Evolutionary conservation across 2,329 filamentous ascomycete species (phyloP), one percentile per base, ranked within the genome.

Genomic region (Phyllosticta citriasiana): DNA sequence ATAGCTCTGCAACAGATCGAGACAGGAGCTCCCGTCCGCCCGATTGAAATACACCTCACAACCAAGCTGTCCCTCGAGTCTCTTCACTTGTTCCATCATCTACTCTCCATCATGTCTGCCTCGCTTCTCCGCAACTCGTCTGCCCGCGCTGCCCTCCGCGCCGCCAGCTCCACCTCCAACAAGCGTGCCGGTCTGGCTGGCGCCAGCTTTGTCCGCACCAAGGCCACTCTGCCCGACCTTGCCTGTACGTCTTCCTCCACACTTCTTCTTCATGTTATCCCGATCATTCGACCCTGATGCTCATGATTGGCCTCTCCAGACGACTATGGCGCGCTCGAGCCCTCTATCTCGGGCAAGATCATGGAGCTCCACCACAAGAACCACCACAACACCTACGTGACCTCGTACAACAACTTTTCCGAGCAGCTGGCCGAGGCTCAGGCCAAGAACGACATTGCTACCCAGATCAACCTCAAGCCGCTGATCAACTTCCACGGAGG

Each of bases 291-390:
- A 50, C 25, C 59, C 16, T 24, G 10, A 1, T n/a, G 26, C 54
- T 57, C 27, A 35, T 25, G 22, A 47, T 47, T 47, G 40, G 40
- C 24, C 16, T n/a, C 7, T 25, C 0, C 67, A 96, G 93, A 97
- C 74, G 94, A 97, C 82, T 99, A 97, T 77, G 90, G 88, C 73
- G 94, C 92, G 58, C 91, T 99, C 70, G 94, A 99, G 80, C 84
- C 84, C 67, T 76, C 82, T 72, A 83, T 96, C 79, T 92, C 88
- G 56, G 88, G 88, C 74, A 85, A 94, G 78, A 96, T 96, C 80
- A 96, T 96, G 92, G 89, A 96, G 80, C 84, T 96, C 54, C 92
- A 96, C 82, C 89, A 96, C 84, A 87, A 84, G 79, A 93, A 91
- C 78, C 91, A 96, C 82, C 92, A 96, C 81, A 86, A 93, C 77